Conservation (phyloP, 192 early-diverging fungal species). For the Coemansia sp. region DNA sequence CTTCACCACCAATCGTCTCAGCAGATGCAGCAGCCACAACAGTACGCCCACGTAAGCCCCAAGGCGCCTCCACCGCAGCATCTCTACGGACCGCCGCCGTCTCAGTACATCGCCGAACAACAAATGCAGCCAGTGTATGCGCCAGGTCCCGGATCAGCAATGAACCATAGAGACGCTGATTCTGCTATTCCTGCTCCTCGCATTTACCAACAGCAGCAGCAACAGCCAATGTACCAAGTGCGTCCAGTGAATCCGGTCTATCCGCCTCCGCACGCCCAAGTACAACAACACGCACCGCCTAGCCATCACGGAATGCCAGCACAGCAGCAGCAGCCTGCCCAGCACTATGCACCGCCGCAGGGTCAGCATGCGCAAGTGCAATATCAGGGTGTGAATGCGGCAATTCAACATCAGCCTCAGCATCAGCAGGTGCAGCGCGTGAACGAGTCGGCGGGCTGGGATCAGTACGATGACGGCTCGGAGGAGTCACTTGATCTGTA, state of each 20-base stretch:
- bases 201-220: conserved; percentile 14
- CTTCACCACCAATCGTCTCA: conserved; percentile 21
- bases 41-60: conserved; percentile 8
- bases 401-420: conserved; percentile 8
- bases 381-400: conserved; percentile 7
- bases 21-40: conserved; percentile 23
- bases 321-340: conserved; percentile 13
- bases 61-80: conserved; percentile 4
- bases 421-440: conserved; percentile 28
- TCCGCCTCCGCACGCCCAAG: neutral
- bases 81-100: neutral
- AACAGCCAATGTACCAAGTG: conserved; percentile 7
- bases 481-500: conserved; percentile 18
- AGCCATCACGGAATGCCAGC: neutral
- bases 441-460: neutral
- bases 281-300: no score
- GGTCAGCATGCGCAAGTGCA: neutral
- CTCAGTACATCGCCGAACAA: conserved; percentile 9
- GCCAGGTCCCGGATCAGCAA: conserved; percentile 1
- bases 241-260: conserved; percentile 15
- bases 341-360: conserved; percentile 7
- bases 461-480: conserved; percentile 14
- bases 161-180: conserved; percentile 3
- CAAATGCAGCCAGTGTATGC: conserved; percentile 16
- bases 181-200: conserved; percentile 44